phyloP scores from a whole-genome alignment of 2,329 filamentous ascomycete genomes.

The Aspergillus hiratsukae region DNA sequence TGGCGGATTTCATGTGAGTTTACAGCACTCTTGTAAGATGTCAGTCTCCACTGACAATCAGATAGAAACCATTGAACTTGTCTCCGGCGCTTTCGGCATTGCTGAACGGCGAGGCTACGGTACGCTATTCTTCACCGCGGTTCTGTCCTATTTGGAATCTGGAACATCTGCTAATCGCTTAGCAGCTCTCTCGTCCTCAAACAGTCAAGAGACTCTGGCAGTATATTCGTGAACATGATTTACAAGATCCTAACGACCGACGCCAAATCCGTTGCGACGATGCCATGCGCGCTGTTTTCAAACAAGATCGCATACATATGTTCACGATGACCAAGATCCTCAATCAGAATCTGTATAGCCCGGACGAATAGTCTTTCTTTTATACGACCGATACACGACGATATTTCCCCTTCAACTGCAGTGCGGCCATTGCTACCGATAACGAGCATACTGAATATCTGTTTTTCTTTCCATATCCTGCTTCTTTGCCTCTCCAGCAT shows the following conservation, averaged over 20 bases:
- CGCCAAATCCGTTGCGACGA: conserved; percentile 93
- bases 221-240: conserved; percentile 80
- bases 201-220: conserved; percentile 96
- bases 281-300: conserved; percentile 86
- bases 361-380: conserved; percentile 58
- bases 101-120: conserved; percentile 41
- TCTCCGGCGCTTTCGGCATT: conserved; percentile 43
- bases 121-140: conserved; percentile 23
- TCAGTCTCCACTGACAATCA: not conserved
- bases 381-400: conserved; percentile 15
- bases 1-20: conserved; percentile 77
- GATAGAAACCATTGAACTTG: conserved; percentile 44
- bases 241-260: conserved; percentile 88
- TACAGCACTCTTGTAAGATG: not conserved
- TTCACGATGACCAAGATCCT: conserved; percentile 99
- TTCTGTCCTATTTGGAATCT: not conserved
- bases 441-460: conserved; percentile 21
- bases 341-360: conserved; percentile 79
- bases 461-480: conserved; percentile 12
- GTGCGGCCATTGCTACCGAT: conserved; percentile 12
- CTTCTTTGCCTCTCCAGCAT: conserved; percentile 15
- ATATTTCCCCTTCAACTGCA: conserved; percentile 2
- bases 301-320: conserved; percentile 89
- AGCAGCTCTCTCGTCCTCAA: conserved; percentile 82
- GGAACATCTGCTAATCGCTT: conserved; percentile 15